Evolutionary conservation across 352 stramenopile genomes (phyloP).

Genomic region (Phytopythium oedochilum): DNA sequence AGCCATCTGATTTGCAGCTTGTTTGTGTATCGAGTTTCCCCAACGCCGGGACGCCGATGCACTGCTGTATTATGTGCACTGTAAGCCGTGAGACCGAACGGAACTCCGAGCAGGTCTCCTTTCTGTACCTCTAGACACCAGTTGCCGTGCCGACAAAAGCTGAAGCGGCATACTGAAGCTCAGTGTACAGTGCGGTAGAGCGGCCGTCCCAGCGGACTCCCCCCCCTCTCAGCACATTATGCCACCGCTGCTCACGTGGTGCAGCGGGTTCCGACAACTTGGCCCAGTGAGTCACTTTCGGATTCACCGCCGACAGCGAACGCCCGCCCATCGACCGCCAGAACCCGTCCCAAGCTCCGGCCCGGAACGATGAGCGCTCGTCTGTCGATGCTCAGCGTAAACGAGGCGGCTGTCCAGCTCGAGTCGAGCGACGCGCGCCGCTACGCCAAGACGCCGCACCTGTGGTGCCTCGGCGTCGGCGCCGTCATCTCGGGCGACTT

Average conservation of each 20-base stretch:
- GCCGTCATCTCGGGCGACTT: conserved; percentile 59
- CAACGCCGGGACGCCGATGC: too few species aligned
- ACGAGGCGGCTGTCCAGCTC: conserved; percentile 8
- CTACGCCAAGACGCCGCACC: conserved; percentile 49
- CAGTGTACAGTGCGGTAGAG: not conserved
- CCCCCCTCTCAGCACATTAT: too few species aligned
- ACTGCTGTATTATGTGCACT: too few species aligned
- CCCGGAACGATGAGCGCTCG: conserved; percentile 11
- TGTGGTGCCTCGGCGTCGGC: conserved; percentile 56
- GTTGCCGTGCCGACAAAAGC: conserved; percentile 1
- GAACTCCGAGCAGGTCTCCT: too few species aligned
- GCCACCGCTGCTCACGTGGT: too few species aligned
- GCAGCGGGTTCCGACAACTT: too few species aligned
- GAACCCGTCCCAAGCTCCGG: not conserved
- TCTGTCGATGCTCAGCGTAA: conserved; percentile 18
- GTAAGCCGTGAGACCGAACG: not conserved
- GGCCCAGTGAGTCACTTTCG: too few species aligned
- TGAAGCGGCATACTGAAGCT: not conserved
- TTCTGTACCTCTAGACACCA: not conserved
- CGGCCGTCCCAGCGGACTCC: too few species aligned
- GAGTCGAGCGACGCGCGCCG: conserved; percentile 16
- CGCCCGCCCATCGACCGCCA: not conserved
- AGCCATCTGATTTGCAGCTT: not conserved
- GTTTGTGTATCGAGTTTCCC: too few species aligned
- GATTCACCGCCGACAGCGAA: conserved; percentile 7